These are phyloP conservation scores for Heterobasidion annosum DNA, from an alignment of 1,284 basidiomycete genomes.

Conservation along the genomic window DNA sequence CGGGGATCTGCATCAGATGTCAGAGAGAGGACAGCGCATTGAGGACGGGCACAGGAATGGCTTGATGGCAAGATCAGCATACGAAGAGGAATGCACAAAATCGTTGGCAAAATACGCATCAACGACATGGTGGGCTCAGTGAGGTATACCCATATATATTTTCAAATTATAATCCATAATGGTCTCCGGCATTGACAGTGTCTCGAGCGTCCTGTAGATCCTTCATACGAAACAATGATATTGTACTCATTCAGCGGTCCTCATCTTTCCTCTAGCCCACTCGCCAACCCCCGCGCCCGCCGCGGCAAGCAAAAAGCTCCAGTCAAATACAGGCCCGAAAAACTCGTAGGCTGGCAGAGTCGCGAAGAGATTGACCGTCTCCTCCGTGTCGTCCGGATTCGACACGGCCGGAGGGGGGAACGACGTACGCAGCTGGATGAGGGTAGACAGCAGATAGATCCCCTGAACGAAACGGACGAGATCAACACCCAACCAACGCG, in stretches of 20 bases:
- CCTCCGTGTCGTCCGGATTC: slow-evolving; percentile 10
- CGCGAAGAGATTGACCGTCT: slow-evolving; percentile 51
- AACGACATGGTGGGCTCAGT: too few species aligned
- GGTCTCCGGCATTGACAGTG: too few species aligned
- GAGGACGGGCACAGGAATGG: too few species aligned
- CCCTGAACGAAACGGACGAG: slow-evolving; percentile 32
- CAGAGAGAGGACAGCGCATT: too few species aligned
- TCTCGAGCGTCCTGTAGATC: too few species aligned
- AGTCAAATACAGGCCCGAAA: slow-evolving; percentile 68
- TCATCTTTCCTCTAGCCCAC: slow-evolving; percentile 30
- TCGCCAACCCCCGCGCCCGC: slow-evolving; percentile 31
- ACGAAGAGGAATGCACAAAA: too few species aligned
- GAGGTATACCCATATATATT: too few species aligned
- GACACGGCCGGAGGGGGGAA: slow-evolving; percentile 46
- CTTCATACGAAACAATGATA: too few species aligned
- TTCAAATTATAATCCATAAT: too few species aligned
- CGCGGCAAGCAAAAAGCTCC: slow-evolving; percentile 54
- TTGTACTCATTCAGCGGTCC: background rate
- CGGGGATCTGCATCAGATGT: too few species aligned
- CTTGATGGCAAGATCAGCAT: too few species aligned
- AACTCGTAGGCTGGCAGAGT: slow-evolving; percentile 66
- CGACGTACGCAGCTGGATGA: slow-evolving; percentile 68
- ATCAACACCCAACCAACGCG: background rate
- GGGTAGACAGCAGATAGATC: slow-evolving; percentile 68
- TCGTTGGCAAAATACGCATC: too few species aligned